Base-by-base conservation (phyloP, 2,329 filamentous ascomycete species). In the Fusarium sp. region DNA sequence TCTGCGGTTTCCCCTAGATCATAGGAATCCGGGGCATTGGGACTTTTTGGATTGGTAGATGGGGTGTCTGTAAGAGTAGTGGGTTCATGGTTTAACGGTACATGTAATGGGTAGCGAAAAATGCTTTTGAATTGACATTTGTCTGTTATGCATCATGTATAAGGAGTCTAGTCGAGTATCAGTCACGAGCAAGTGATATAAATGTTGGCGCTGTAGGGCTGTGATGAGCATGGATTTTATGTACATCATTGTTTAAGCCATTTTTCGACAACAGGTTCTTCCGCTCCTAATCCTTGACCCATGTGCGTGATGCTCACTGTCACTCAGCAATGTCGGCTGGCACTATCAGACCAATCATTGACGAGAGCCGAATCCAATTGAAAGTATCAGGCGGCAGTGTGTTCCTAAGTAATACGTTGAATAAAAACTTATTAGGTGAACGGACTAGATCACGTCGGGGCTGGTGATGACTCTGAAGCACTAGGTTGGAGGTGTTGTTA, bases 1-100 rank as follows among this genome's bases (percentile, higher is more conserved):
- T 45, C 66, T 78, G 56, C 70, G 69, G 37, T 79, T 79, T 60
- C 74, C 72, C 8, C 50, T 79, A 20, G 63, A 71, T 30, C 64
- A 72, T 66, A 68, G 62, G 45, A 64, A 68, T 34, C 67, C 41
- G 27, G 70, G 70, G 30, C 66, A 72, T 34, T 37, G 75, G 37
- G 64, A 74, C 43, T 67, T 74, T 57, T 52, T 71, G 56, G 54
- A 66, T 18, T 70, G 68, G 23, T 75, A 62, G 64, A 32, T 30
- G 18, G 5, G n/a, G n/a, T 5, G n/a, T 37, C 20, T 45, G 35
- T 56, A 34, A n/a, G 32, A 27, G 32, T 25, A 25, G 43, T 5
- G 18, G 52, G 14, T 30, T 66, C 45, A 60, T 60, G 62, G 14
- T 32, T 62, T 13, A 48, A 71, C 58, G 41, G 54, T 16, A 59